Base-by-base conservation (phyloP, 768 basidiomycete species). In the Naganishia vaughanmartiniae region DNA sequence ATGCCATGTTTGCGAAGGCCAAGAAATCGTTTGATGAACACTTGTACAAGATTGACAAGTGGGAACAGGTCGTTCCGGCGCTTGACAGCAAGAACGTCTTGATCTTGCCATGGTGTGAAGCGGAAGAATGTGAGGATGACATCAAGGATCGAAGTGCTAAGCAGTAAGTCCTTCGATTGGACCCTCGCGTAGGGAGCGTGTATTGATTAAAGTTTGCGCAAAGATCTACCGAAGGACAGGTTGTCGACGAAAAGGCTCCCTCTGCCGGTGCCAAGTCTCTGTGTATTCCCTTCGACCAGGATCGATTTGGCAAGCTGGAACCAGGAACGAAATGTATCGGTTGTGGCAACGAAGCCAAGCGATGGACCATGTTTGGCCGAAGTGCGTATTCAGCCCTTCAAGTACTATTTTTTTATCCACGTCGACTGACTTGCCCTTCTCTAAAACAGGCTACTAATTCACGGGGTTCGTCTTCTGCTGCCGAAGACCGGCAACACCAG, bases 231-330 rank as follows among this genome's bases (percentile, higher is more conserved):
- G 85, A 90, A 71, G 92, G 93, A 80, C 90, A 88, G 5, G 89
- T 89, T 28, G 83, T 83, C 75, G 96, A 99, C 77, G 93, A 93
- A 79, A 90, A 92, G 36, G 95, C 94, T 21, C 96, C 96, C 0
- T 94, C 93, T 19, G 93, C 96, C 15, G 96, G 96, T 63, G 96
- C 96, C 70, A 99, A 99, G 81, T 92, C 92, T 0, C 88, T 99
- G 4, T 90, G 89, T 75, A 98, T 98, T 83, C 96, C 96, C 5
- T 94, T 94, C 80, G 91, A 97, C 76, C 96, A 98, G 82, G 85
- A 83, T 3, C 87, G 86, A 45, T 98, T 89, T 87, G 84, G 87
- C 7, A 83, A 87, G 36, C 91, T 95, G 80, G 88, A 89, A 76
- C 86, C 85, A 56, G 91, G 92, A 67, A 94, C 91, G 34, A 92